phyloP scores from a whole-genome alignment of 139 green algal genomes.

The Zygnema circumcarinatum region DNA sequence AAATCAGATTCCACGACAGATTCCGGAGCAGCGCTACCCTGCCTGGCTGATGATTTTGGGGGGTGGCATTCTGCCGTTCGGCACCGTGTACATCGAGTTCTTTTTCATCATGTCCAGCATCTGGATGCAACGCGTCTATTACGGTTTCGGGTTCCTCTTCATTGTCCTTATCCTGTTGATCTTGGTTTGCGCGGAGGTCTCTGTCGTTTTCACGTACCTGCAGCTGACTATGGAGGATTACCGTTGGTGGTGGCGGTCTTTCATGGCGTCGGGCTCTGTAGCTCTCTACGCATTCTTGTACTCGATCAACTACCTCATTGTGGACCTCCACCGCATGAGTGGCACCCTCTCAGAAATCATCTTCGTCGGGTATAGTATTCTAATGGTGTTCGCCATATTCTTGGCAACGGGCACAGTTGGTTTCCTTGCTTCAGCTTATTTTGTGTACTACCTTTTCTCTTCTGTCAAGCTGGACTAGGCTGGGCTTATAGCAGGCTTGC shows the following conservation, averaged over 20 bases:
- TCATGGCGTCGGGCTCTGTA: constrained; percentile 45
- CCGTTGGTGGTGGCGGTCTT: constrained; percentile 60
- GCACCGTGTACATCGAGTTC: constrained; percentile 95
- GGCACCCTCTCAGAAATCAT: constrained; percentile 36
- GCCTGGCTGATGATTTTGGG: constrained; percentile 79
- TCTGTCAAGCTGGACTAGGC: constrained; percentile 64
- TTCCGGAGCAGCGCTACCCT: constrained; percentile 80
- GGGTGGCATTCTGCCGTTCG: constrained; percentile 91
- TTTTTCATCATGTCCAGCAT: constrained; percentile 95
- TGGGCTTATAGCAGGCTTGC: too few relatives aligned
- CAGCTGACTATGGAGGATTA: constrained; percentile 63
- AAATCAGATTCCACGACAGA: constrained; percentile 97
- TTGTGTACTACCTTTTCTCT: constrained; percentile 62
- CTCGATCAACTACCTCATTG: constrained; percentile 57
- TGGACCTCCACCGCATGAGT: constrained; percentile 47
- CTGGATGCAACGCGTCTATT: constrained; percentile 89
- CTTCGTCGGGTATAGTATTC: constrained; percentile 60
- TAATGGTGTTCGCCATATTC: constrained; percentile 59
- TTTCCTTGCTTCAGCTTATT: constrained; percentile 58
- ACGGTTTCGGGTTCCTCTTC: constrained; percentile 91
- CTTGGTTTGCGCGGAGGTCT: constrained; percentile 55
- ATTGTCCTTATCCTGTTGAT: constrained; percentile 71
- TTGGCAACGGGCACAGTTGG: constrained; percentile 60
- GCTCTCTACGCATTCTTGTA: constrained; percentile 58
- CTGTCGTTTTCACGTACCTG: constrained; percentile 53